Percentiles rank a stretch among this genome's conserved stretches.
phyloP scores from a whole-genome alignment of 163 green algal genomes.

The Scenedesmus sp. region DNA sequence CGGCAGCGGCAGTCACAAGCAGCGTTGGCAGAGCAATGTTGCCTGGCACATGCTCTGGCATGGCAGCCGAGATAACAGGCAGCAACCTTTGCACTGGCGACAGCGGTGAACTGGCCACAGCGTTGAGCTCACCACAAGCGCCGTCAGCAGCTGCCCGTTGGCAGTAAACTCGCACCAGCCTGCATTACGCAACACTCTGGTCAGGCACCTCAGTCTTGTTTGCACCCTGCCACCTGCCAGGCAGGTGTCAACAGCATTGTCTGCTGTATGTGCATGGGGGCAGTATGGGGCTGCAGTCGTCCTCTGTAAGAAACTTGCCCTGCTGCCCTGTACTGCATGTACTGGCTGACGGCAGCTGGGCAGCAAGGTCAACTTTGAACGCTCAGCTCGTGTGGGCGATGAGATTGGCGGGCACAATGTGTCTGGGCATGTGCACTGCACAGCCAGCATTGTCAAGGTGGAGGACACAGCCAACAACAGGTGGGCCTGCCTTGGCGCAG shows the following conservation, averaged over 20 bases:
- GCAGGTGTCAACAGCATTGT: not conserved
- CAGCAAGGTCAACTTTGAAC: constrained; percentile 96
- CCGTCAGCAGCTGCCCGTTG: too few relatives aligned
- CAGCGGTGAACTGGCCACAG: too few relatives aligned
- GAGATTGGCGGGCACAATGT: constrained; percentile 98
- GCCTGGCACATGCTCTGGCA: too few relatives aligned
- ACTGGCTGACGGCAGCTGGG: constrained; percentile 56
- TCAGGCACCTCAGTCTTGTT: too few relatives aligned
- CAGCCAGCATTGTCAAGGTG: constrained; percentile 75
- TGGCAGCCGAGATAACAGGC: too few relatives aligned
- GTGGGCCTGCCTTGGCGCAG: not conserved
- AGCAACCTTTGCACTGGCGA: not conserved
- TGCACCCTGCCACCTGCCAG: not conserved
- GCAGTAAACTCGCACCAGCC: too few relatives aligned
- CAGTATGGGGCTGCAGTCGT: not conserved
- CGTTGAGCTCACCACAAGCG: too few relatives aligned
- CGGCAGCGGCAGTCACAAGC: too few relatives aligned
- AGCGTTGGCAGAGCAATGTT: too few relatives aligned
- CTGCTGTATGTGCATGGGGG: not conserved
- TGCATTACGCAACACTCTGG: too few relatives aligned
- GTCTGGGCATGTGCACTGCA: constrained; percentile 93
- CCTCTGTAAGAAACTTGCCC: not conserved
- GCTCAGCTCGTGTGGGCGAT: constrained; percentile 90
- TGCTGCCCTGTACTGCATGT: not conserved
- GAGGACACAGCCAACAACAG: constrained; percentile 64